These are phyloP conservation scores for Dactylellina parvicollis DNA, from an alignment of 2,329 filamentous ascomycete species.

Conservation along the genomic window DNA sequence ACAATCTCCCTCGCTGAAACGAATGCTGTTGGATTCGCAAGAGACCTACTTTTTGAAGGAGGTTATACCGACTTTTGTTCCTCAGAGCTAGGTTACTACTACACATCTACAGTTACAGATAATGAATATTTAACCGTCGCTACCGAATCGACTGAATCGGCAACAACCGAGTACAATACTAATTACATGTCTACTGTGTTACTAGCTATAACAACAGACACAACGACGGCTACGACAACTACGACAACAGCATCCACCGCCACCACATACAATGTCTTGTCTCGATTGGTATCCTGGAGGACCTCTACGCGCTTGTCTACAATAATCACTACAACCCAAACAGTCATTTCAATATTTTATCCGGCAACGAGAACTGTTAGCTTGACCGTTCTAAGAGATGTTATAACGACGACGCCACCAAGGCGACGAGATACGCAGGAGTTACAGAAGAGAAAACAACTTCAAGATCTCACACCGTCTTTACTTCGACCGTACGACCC, in stretches of 20 bases:
- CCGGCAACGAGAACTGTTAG: neutral
- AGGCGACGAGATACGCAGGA: neutral
- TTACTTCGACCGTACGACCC: conserved; percentile 5
- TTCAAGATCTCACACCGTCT: conserved; percentile 6
- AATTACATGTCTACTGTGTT: conserved; percentile 12
- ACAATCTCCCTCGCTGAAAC: conserved; percentile 14
- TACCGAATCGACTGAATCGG: neutral
- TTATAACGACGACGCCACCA: neutral
- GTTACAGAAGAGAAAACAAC: conserved; percentile 5
- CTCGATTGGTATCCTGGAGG: neutral
- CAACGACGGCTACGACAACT: conserved; percentile 8
- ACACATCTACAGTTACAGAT: conserved; percentile 18
- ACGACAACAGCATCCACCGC: neutral
- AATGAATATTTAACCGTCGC: neutral
- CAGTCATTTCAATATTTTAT: neutral
- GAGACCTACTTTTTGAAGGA: conserved; percentile 24
- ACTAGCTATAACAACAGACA: neutral
- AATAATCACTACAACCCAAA: neutral
- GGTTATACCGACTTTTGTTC: conserved; percentile 43
- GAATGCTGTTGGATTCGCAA: conserved; percentile 15
- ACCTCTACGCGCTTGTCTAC: neutral
- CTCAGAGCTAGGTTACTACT: conserved; percentile 31
- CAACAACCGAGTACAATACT: neutral
- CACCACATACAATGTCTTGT: neutral
- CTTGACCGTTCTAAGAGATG: neutral